Conservation (phyloP, 805 yeast genomes). For the Ogataea zsoltii region DNA sequence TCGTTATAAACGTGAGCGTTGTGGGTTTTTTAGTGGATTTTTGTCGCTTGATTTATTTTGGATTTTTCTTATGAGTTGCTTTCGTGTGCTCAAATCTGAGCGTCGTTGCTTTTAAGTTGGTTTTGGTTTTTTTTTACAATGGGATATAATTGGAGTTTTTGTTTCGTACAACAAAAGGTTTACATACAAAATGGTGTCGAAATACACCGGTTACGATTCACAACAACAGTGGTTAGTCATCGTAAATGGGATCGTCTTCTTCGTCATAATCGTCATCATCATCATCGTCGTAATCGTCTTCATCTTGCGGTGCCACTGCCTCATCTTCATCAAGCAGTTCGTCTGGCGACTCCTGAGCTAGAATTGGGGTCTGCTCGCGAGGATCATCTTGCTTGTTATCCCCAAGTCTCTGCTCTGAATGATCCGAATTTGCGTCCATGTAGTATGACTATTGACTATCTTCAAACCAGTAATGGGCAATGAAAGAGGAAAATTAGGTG, state of each 20-base stretch:
- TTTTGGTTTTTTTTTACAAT: conserved; percentile 8
- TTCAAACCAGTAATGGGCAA: no score
- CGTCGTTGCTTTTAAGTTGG: conserved; percentile 6
- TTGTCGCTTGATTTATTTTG: background rate
- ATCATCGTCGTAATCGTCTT: conserved; percentile 9
- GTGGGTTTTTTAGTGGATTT: background rate
- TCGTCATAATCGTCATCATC: conserved; percentile 12
- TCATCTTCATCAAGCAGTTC: conserved; percentile 4
- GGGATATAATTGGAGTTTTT: conserved; percentile 12
- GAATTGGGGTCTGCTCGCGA: no score
- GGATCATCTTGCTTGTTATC: no score
- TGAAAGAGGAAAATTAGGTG: no score
- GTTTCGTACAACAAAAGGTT: background rate
- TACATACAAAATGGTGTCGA: background rate
- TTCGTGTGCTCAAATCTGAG: conserved; percentile 1
- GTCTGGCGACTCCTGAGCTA: no score
- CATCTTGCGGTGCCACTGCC: conserved; percentile 13
- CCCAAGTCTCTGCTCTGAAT: no score
- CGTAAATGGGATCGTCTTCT: conserved; percentile 6
- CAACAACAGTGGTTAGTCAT: background rate
- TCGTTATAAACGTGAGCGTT: conserved; percentile 1
- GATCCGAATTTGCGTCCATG: no score
- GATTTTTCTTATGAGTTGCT: conserved; percentile 1
- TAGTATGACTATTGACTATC: no score
- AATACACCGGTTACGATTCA: background rate